Conservation (phyloP, 1,139 yeast species). For the Suhomyces ambrosiae region DNA sequence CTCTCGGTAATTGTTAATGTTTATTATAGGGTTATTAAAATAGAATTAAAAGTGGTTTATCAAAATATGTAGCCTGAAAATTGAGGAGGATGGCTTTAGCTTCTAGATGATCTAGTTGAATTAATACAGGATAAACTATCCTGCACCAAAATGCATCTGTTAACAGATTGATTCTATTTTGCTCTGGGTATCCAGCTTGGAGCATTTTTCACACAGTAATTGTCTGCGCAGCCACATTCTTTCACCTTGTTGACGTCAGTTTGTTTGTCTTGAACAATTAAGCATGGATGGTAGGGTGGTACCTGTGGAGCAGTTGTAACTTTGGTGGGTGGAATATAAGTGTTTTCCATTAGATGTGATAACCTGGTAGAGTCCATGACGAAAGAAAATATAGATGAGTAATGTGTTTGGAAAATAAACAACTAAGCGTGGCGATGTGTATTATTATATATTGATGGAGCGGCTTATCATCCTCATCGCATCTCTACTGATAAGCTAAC, state of each 20-base stretch:
- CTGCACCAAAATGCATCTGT: too few relatives aligned
- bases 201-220: constrained; percentile 46
- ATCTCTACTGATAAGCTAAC: constrained; percentile 1
- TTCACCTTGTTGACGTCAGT: constrained; percentile 42
- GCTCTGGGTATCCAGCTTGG: constrained; percentile 46
- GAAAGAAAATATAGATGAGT: not conserved
- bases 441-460: too few relatives aligned
- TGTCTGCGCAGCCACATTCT: constrained; percentile 48
- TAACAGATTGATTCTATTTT: too few relatives aligned
- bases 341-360: constrained; percentile 28
- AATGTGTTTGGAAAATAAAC: too few relatives aligned
- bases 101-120: too few relatives aligned
- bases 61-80: not conserved
- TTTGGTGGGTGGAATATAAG: constrained; percentile 38
- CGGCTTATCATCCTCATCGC: not conserved
- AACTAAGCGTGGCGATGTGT: too few relatives aligned
- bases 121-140: too few relatives aligned
- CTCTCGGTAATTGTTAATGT: not conserved
- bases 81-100: too few relatives aligned
- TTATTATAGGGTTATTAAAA: not conserved
- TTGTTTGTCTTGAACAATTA: constrained; percentile 48
- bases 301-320: constrained; percentile 19
- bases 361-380: constrained; percentile 38
- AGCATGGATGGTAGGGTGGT: constrained; percentile 47
- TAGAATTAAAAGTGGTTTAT: too few relatives aligned